These are phyloP conservation scores for Phaseolus lunatus DNA, from an alignment of 306 rosid species.

Conservation along the genomic window DNA sequence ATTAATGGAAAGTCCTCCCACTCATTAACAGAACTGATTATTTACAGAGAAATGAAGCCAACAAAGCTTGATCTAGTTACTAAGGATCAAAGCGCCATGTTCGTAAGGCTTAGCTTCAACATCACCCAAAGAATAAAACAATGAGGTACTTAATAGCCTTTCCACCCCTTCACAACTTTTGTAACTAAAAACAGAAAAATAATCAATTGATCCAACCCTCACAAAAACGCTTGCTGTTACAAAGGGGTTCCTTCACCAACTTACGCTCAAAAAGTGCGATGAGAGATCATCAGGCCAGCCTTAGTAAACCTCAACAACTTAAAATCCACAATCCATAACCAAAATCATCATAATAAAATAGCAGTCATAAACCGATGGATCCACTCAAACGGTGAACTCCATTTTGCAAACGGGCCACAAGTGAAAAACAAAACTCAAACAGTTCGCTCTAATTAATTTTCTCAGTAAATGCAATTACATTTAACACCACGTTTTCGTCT, in stretches of 20 bases:
- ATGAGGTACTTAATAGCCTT: neutral
- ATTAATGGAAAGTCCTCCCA: no score
- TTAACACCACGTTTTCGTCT: constrained; percentile 16
- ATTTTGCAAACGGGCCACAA: no score
- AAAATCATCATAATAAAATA: neutral
- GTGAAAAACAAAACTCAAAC: no score
- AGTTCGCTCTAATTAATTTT: neutral
- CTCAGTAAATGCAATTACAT: neutral
- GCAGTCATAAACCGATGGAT: neutral
- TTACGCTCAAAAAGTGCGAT: no score
- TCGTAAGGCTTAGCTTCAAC: neutral
- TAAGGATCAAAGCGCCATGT: neutral
- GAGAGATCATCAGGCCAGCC: neutral
- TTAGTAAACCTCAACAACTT: neutral
- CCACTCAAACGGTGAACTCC: no score
- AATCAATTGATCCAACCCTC: neutral
- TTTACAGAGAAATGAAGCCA: no score
- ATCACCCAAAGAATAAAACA: no score
- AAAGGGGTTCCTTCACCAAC: no score
- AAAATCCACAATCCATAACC: neutral
- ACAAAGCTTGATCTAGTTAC: no score
- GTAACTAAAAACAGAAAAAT: neutral
- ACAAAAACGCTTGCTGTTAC: no score
- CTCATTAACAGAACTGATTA: no score
- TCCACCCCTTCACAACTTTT: neutral